phyloP scores from a whole-genome alignment of 2,329 filamentous ascomycete species.

The Aspergillus vadensis region DNA sequence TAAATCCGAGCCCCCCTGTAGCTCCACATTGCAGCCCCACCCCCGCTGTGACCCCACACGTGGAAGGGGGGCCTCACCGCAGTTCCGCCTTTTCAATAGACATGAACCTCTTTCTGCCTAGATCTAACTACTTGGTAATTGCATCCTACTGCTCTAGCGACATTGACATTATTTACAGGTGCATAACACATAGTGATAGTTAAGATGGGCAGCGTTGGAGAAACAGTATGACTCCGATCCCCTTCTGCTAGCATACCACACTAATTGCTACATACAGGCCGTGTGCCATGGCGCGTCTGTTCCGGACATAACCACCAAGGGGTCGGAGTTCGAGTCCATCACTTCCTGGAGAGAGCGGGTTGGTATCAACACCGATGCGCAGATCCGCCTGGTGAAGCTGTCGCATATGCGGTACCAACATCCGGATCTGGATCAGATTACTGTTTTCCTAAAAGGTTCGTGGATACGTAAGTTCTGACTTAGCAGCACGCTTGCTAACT shows the following conservation, averaged over 20 bases:
- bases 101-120: neutral
- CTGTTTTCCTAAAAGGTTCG: conserved; percentile 26
- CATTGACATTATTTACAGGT: neutral
- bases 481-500: neutral
- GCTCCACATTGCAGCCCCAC: neutral
- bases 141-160: too few species aligned
- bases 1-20: neutral
- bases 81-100: neutral
- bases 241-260: too few species aligned
- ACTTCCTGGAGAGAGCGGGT: conserved; percentile 23
- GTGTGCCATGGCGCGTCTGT: conserved; percentile 19
- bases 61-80: neutral
- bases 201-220: neutral
- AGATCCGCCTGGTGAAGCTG: conserved; percentile 53
- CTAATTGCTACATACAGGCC: neutral
- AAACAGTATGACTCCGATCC: neutral
- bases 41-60: neutral
- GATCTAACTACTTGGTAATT: neutral
- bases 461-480: too few species aligned
- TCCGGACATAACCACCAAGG: conserved; percentile 21
- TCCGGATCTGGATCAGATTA: conserved; percentile 52
- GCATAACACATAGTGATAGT: neutral
- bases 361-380: conserved; percentile 47
- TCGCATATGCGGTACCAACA: conserved; percentile 60
- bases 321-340: conserved; percentile 19